Evolutionary conservation across 768 basidiomycete species (phyloP).

Genomic region (Multifurca ochricompacta): DNA sequence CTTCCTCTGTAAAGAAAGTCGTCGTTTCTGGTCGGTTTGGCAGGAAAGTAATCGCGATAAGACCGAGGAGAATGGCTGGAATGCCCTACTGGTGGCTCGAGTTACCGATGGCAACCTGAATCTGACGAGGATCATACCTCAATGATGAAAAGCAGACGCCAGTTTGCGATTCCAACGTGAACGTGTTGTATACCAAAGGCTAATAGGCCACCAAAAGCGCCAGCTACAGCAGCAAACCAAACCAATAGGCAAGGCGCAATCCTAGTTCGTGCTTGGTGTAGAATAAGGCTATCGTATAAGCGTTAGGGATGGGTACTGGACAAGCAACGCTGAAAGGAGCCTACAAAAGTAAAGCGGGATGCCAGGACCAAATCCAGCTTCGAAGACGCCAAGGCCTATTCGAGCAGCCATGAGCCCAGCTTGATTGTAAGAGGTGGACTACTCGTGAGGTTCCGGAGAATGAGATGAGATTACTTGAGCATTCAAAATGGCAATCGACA

Average conservation of each 20-base stretch:
- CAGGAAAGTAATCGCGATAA: slow-evolving; percentile 47
- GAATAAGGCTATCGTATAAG: slow-evolving; percentile 48
- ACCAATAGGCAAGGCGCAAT: slow-evolving; percentile 72
- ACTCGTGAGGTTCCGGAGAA: not conserved
- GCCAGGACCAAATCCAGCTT: slow-evolving; percentile 69
- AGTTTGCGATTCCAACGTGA: slow-evolving; percentile 40
- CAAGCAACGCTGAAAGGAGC: slow-evolving; percentile 22
- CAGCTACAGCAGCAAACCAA: slow-evolving; percentile 80
- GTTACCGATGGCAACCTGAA: not conserved
- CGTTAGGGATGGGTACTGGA: not conserved
- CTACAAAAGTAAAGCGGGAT: slow-evolving; percentile 73
- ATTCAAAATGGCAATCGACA: not conserved
- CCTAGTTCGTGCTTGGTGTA: slow-evolving; percentile 73
- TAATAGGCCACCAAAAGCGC: slow-evolving; percentile 79
- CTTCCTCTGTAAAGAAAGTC: slow-evolving; percentile 40
- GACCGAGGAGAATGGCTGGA: slow-evolving; percentile 56
- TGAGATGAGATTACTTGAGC: slow-evolving; percentile 1
- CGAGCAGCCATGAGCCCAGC: slow-evolving; percentile 50
- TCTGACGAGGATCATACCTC: slow-evolving; percentile 39
- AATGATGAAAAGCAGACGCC: slow-evolving; percentile 65
- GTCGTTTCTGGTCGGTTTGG: slow-evolving; percentile 71
- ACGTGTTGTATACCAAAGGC: slow-evolving; percentile 72
- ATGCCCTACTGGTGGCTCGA: slow-evolving; percentile 41
- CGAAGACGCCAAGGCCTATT: slow-evolving; percentile 65
- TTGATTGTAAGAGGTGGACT: slow-evolving; percentile 59